Evolutionary conservation across 768 basidiomycete genomes (phyloP), one percentile per base, ranked within the genome.

Genomic region (Boletus sensibilis): DNA sequence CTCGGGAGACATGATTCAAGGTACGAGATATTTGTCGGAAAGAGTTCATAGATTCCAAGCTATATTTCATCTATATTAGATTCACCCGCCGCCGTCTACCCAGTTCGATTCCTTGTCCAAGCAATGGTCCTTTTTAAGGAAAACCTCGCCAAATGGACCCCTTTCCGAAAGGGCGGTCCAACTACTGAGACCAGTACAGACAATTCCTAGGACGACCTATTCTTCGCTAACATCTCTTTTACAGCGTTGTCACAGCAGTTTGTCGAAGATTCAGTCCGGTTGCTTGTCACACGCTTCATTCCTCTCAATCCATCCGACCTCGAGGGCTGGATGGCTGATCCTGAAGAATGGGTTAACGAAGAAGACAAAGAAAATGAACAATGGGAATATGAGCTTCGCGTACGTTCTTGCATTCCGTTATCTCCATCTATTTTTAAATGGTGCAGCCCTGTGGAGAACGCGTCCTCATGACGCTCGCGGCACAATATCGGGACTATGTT

Each of bases 341-440:
- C 95, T 0, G 96, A 99, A 75, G 92, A 95, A 64, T 99, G 94
- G 92, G 82, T 96, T 12, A 91, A 92, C 56, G 72, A 84, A 11
- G 94, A 98, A 71, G 92, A 93, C 56, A 87, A 86, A 60, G 93
- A 94, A 60, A 90, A 85, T 41, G 94, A 95, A 38, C 85, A 90
- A 55, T 98, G 95, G 94, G 88, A 94, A 64, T 98, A 82, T 64
- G 93, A 96, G 64, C 83, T 97, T 56, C 81, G 96, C 60, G 94
- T 96, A 65, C 29, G 87, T 72, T 35, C 35, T 56, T 2, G 43
- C 33, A n/a, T 42, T 40, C 53, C 56, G 23, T 57, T 20, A 35
- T 38, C 2, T 25, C 29, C n/a, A 6, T 50, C 13, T 14, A 2
- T 40, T 43, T 39, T 57, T 27, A 64, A 49, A 16, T 18, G 40